Percentiles rank a stretch among this genome's conserved stretches.
Evolutionary conservation across 2,329 filamentous ascomycete species (phyloP).

Genomic region (Xylariaceae sp.): DNA sequence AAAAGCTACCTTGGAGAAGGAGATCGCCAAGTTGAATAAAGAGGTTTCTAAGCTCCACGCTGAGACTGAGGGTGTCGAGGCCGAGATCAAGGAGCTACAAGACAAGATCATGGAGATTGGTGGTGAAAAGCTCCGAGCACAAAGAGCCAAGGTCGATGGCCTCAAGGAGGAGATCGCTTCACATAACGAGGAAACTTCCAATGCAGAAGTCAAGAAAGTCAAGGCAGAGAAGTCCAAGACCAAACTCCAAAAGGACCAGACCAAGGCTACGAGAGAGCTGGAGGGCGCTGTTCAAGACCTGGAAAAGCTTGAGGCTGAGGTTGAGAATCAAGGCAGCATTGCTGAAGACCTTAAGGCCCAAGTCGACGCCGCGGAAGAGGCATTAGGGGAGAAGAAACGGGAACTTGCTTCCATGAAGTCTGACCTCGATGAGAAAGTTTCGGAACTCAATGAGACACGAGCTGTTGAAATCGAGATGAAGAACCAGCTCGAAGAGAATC

Average conservation of each 20-base stretch:
- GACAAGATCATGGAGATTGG: slow-evolving; percentile 98
- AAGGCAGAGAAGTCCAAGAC: slow-evolving; percentile 90
- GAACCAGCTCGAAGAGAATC: slow-evolving; percentile 94
- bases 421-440: slow-evolving; percentile 81
- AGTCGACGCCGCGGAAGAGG: slow-evolving; percentile 80
- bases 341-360: slow-evolving; percentile 69
- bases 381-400: slow-evolving; percentile 73
- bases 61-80: slow-evolving; percentile 86
- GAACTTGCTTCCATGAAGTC: slow-evolving; percentile 77
- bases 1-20: slow-evolving; percentile 70
- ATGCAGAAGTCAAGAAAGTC: slow-evolving; percentile 80
- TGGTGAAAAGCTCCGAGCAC: slow-evolving; percentile 84
- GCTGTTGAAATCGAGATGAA: slow-evolving; percentile 96
- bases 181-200: slow-evolving; percentile 77
- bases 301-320: slow-evolving; percentile 74
- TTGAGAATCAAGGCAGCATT: slow-evolving; percentile 71
- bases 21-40: slow-evolving; percentile 69
- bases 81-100: slow-evolving; percentile 88
- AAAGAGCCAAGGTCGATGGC: slow-evolving; percentile 86
- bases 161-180: slow-evolving; percentile 82
- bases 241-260: slow-evolving; percentile 82
- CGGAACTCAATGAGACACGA: slow-evolving; percentile 83
- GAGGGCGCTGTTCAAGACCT: slow-evolving; percentile 69
- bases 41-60: slow-evolving; percentile 77
- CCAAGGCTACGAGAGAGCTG: slow-evolving; percentile 77